Evolutionary conservation across 441 rosid genomes (phyloP), one percentile per base, ranked within the genome.

Genomic region (Omphalea diandra): DNA sequence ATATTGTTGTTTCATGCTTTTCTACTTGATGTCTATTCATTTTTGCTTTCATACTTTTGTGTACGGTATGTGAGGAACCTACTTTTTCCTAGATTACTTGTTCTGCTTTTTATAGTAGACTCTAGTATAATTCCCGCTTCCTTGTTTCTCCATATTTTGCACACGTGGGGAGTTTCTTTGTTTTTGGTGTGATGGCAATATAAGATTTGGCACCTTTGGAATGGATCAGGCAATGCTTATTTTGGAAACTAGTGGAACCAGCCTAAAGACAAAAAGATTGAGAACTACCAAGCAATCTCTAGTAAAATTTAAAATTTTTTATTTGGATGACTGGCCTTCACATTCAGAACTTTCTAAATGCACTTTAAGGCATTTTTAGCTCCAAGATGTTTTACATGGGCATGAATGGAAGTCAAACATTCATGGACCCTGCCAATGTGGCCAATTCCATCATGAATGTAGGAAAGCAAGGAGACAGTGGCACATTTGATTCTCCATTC

Each of bases 161-260:
- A 17, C 53, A 46, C 26, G 6, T 38, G 54, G 12, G 29, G 38
- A 29, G 53, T 32, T 12, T 20, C 72, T 68, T 55, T 56, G 53
- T 68, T 43, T n/a, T 57, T 57, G 20, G 55, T 44, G 12, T 32
- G 55, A 43, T 57, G 63, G 29, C 27, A 68, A 22, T 49, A 67
- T 3, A 22, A 52, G 29, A 7, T 11, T 29, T 8, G 40, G 64
- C 32, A 17, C 38, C 55, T 0, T 31, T 10, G n/a, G 20, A 10
- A 56, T 59, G 14, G 67, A 43, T 12, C 6, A 22, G 31, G 47
- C 15, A 6, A 6, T 33, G 3, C 6, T 63, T 17, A 5, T 63
- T 3, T 40, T 40, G 66, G 50, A 41, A 40, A 63, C 33, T 63
- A 17, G 17, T 26, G 40, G 49, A n/a, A 44, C 49, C 7, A 3